phyloP scores from a whole-genome alignment of 73 alveolate genomes.

The Tetrahymena elliotti region DNA sequence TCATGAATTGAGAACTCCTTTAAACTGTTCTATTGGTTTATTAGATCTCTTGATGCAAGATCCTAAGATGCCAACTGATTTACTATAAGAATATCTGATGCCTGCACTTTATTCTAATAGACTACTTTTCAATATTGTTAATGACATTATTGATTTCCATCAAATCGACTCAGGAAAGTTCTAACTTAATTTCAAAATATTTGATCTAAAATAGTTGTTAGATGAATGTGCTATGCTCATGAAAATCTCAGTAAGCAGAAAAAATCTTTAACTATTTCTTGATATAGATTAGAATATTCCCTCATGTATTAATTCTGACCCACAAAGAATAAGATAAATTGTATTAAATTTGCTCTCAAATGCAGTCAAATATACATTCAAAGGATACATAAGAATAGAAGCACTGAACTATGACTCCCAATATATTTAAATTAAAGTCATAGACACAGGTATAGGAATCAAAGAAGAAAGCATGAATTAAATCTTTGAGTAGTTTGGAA shows the following conservation, averaged over 20 bases:
- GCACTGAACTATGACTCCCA: not conserved
- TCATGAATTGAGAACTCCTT: not conserved
- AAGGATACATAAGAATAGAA: not conserved
- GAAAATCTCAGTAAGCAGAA: not conserved
- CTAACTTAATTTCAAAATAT: not conserved
- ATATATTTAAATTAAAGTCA: slow-evolving; percentile 3
- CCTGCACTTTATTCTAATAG: not conserved
- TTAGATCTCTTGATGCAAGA: not conserved
- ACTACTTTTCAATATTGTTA: not conserved
- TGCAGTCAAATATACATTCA: slow-evolving; percentile 20
- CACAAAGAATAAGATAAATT: slow-evolving; percentile 22
- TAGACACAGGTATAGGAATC: slow-evolving; percentile 34
- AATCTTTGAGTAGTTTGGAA: not conserved
- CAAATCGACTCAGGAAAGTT: not conserved
- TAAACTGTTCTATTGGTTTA: not conserved
- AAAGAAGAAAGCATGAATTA: not conserved
- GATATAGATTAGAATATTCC: not conserved
- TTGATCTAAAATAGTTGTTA: not conserved
- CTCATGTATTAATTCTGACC: not conserved
- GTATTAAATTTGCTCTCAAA: slow-evolving; percentile 17
- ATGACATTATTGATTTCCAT: not conserved
- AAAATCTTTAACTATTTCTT: not conserved
- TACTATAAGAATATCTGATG: not conserved
- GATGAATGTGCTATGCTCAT: not conserved
- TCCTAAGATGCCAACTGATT: not conserved